Conservation (phyloP, 1,284 basidiomycete genomes). For the Tetrapyrgos nigripes region DNA sequence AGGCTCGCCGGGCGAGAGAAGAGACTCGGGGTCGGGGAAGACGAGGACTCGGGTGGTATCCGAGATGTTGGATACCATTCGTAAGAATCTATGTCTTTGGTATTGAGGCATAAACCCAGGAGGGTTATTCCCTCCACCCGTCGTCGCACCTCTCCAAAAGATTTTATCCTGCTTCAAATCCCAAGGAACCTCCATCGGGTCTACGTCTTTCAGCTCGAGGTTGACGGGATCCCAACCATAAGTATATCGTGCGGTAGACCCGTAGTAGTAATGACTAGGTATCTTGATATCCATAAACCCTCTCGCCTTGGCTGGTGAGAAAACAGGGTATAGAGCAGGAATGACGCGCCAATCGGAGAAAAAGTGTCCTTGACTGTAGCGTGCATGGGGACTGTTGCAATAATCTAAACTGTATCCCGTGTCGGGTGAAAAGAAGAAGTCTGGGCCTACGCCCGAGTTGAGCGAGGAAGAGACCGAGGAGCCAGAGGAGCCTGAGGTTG, state of each 20-base stretch:
- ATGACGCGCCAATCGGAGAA: slow-evolving; percentile 95
- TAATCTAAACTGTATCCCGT: slow-evolving; percentile 74
- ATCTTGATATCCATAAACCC: slow-evolving; percentile 92
- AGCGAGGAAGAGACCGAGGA: slow-evolving; percentile 22
- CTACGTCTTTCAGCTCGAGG: slow-evolving; percentile 56
- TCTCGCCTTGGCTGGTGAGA: slow-evolving; percentile 85
- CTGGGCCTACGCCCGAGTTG: slow-evolving; percentile 45
- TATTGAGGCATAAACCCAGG: slow-evolving; percentile 85
- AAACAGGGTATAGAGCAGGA: slow-evolving; percentile 85
- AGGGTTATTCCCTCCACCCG: slow-evolving; percentile 89
- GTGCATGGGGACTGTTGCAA: slow-evolving; percentile 83
- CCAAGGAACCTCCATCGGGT: background rate
- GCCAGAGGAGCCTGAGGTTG: slow-evolving; percentile 14
- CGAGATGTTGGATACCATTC: slow-evolving; percentile 70
- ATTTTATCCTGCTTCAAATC: slow-evolving; percentile 50
- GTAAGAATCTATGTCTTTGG: slow-evolving; percentile 89
- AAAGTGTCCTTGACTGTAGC: slow-evolving; percentile 89
- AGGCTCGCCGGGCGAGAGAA: no score
- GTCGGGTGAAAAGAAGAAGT: slow-evolving; percentile 64
- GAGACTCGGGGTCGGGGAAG: slow-evolving; percentile 67
- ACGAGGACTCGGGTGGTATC: slow-evolving; percentile 71
- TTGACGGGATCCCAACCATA: slow-evolving; percentile 89
- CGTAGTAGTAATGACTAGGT: slow-evolving; percentile 94
- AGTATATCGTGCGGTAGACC: slow-evolving; percentile 81
- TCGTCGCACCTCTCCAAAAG: slow-evolving; percentile 91